A percentile compares a stretch with the other conserved stretches of the same genome.
Evolutionary conservation across 2,329 filamentous ascomycete species (phyloP).

Genomic region (Penicillium sp.): DNA sequence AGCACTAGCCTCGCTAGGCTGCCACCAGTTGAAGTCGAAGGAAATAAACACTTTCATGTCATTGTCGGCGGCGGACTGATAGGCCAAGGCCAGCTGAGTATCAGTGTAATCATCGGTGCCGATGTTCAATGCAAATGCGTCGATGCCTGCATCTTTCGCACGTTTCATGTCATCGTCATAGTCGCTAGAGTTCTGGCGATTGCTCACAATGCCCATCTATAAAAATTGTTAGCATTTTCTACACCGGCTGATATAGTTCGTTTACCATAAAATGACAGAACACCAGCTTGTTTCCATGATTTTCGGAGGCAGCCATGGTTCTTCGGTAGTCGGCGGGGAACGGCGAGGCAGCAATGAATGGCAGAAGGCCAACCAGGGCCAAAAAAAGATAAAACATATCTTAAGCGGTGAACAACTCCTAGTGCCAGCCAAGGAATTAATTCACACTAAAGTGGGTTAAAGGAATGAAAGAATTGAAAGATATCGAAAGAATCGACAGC

Average conservation of each 20-base stretch:
- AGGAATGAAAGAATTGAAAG: constrained; percentile 1
- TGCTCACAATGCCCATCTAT: constrained; percentile 50
- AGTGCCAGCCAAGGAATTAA: constrained; percentile 6
- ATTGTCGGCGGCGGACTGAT: constrained; percentile 50
- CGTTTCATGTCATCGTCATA: constrained; percentile 53
- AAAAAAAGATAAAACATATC: constrained; percentile 13
- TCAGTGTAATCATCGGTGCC: constrained; percentile 48
- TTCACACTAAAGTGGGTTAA: background rate
- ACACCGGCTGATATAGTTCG: background rate
- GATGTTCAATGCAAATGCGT: constrained; percentile 56
- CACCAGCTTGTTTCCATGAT: constrained; percentile 33
- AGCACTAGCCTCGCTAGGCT: constrained; percentile 36
- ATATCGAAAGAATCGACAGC: background rate
- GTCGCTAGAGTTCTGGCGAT: constrained; percentile 45
- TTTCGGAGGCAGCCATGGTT: background rate
- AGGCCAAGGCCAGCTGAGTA: constrained; percentile 52
- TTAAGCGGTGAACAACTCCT: constrained; percentile 2
- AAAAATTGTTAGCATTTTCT: background rate
- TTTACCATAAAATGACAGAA: constrained; percentile 50
- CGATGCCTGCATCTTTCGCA: constrained; percentile 48
- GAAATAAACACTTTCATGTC: constrained; percentile 59
- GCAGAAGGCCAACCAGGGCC: constrained; percentile 17
- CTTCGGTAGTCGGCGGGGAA: background rate
- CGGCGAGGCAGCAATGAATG: constrained; percentile 20
- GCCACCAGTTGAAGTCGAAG: constrained; percentile 59